Base-by-base conservation (phyloP, 2,329 filamentous ascomycete genomes). In the Apiospora rasikravindrae region DNA sequence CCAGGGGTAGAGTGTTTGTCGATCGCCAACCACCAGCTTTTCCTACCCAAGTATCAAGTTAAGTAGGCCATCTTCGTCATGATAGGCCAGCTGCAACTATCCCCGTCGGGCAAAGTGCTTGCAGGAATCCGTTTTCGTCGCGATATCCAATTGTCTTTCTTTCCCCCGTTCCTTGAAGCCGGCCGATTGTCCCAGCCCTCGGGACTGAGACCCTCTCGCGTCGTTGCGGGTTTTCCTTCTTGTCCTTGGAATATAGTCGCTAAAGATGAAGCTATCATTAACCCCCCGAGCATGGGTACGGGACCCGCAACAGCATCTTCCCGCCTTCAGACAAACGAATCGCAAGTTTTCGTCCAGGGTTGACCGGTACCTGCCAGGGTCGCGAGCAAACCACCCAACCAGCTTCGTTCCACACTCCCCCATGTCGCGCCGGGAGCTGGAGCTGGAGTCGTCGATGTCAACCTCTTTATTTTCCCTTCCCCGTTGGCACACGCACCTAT, bases 151-250 rank as follows among this genome's bases (percentile, higher is more conserved):
- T 72, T 72, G 71, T 57, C 68, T 68, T 69, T 61, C 19, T 49
- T 70, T 69, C 49, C 69, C 61, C 64, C 44, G 40, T 67, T 45
- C 71, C 71, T 71, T 69, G 73, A 72, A 73, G 70, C 73, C 73
- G 71, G 71, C 53, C 71, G 51, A 73, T 75, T 71, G 49, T 75
- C 57, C 57, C 57, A 64, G 57, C 57, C 57, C 33, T 64, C 57
- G 57, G 57, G 57, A 40, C 57, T 40, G 57, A 64, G 57, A 40
- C 53, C 53, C 22, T 64, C 57, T 64, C 33, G 57, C 57, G n/a
- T 64, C 29, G 22, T 64, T 64, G 57, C 57, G 57, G 53, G 53
- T 37, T 13, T 64, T 57, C 14, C 6, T 22, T 19, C 57, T 40
- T 64, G 57, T n/a, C 33, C 57, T 64, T 64, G 33, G 57, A 64